Base-by-base conservation (phyloP, 371 early-diverging fungal genomes). In the Dichotomocladium elegans region DNA sequence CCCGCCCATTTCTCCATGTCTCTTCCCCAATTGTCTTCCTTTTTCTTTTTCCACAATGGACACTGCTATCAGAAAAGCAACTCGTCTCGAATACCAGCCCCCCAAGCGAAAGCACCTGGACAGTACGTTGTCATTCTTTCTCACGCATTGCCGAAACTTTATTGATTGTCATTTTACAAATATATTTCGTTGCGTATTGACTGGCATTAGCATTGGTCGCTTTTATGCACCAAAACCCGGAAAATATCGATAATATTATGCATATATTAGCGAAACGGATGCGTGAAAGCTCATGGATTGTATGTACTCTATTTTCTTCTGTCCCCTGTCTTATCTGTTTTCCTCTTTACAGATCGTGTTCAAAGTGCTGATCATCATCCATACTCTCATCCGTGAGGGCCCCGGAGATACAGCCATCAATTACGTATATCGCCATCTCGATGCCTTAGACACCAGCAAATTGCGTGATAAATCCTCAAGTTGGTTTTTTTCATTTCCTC, bases 291-390 rank as follows among this genome's bases (percentile, higher is more conserved):
- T 83, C 87, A 59, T 92, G 93, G 93, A 85, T 90, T 59, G 91
- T 92, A 81, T 55, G 66, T 26, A 17, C 21, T 30, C n/a, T n/a
- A n/a, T n/a, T n/a, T n/a, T n/a, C n/a, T n/a, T n/a, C n/a, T n/a
- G n/a, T n/a, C n/a, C n/a, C n/a, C n/a, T n/a, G n/a, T n/a, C n/a
- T n/a, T n/a, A n/a, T n/a, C n/a, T n/a, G n/a, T n/a, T n/a, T n/a
- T n/a, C n/a, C n/a, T n/a, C n/a, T n/a, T n/a, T n/a, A n/a, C 72
- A 93, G 94, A 85, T 90, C n/a, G 88, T 86, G 3, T 91, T 94
- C 78, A 96, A 96, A 64, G 81, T 92, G 0, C 77, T 96, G 41
- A 84, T 93, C 45, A 77, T 92, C 27, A 73, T 92, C 17, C 96
- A 96, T 61, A 83, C 91, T 22, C 68, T 96, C 59, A 83, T 93